These are phyloP conservation scores for Phytophthora citricola DNA, from an alignment of 352 stramenopile genomes.

Conservation along the genomic window DNA sequence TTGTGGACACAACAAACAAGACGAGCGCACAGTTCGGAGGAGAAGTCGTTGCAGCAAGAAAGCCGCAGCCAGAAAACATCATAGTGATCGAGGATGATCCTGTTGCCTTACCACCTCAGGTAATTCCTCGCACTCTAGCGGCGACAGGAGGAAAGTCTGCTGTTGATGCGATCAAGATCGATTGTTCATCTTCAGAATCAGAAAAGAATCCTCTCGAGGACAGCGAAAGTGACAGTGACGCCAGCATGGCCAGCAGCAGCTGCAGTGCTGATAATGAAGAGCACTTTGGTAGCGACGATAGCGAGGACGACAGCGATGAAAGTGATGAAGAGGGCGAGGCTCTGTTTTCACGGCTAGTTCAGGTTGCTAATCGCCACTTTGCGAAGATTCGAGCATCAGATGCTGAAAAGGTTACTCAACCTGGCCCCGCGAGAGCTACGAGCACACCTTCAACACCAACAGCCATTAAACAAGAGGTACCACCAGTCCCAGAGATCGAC, in stretches of 20 bases:
- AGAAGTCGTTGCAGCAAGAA: not conserved
- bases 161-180: conserved; percentile 11
- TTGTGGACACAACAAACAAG: not conserved
- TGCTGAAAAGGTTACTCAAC: not conserved
- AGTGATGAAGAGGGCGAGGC: conserved; percentile 24
- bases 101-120: not conserved
- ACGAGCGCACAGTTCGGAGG: not conserved
- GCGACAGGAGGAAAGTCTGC: not conserved
- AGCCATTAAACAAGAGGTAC: not conserved
- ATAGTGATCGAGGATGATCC: conserved; percentile 17
- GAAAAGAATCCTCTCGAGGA: conserved; percentile 1
- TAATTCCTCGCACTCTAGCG: not conserved
- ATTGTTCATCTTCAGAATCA: conserved; percentile 15
- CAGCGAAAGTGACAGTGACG: conserved; percentile 19
- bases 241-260: conserved; percentile 16
- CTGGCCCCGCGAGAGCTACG: not conserved
- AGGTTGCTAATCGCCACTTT: conserved; percentile 6
- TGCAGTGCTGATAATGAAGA: conserved; percentile 24
- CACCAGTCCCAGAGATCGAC: conserved; percentile 9
- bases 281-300: conserved; percentile 18
- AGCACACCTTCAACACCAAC: not conserved
- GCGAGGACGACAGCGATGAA: conserved; percentile 17
- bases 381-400: not conserved
- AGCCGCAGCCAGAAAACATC: conserved; percentile 3
- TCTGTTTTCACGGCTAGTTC: conserved; percentile 13